phyloP scores from a whole-genome alignment of 108 stramenopile genomes.

The Chaetoceros tenuissimus region DNA sequence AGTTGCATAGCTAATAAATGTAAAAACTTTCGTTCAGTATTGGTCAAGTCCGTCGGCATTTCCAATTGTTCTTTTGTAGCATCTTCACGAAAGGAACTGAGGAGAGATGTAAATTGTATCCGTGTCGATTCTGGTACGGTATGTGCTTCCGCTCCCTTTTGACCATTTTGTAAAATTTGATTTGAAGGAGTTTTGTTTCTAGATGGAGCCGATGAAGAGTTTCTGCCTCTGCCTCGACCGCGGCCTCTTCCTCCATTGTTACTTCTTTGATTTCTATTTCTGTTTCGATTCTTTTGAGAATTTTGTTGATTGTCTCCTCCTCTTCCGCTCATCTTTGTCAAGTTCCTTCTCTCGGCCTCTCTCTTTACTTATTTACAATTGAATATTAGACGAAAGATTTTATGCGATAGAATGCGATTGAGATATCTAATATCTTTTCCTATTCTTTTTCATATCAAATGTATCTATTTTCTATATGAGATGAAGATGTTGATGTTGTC shows the following conservation, averaged over 20 bases:
- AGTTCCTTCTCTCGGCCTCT: too few species aligned
- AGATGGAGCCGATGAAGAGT: neutral
- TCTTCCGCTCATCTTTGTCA: too few species aligned
- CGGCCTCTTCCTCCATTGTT: neutral
- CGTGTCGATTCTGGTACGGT: conserved; percentile 50
- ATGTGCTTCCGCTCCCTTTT: conserved; percentile 56
- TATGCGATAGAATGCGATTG: too few species aligned
- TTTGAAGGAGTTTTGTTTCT: conserved; percentile 1
- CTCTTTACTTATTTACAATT: too few species aligned
- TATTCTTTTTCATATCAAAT: too few species aligned
- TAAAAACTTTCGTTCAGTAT: conserved; percentile 70
- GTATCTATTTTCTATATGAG: too few species aligned
- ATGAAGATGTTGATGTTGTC: too few species aligned
- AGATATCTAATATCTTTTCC: too few species aligned
- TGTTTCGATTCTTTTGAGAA: too few species aligned
- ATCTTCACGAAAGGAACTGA: conserved; percentile 47
- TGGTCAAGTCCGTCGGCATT: conserved; percentile 55
- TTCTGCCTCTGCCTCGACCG: neutral
- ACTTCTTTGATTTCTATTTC: neutral
- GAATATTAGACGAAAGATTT: too few species aligned
- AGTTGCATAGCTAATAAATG: conserved; percentile 50
- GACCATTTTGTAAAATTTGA: conserved; percentile 59
- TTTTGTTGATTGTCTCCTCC: too few species aligned
- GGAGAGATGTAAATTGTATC: conserved; percentile 45
- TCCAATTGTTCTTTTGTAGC: conserved; percentile 20